A percentile compares a stretch with the other conserved stretches of the same genome.
These are phyloP conservation scores for Naganishia randhawae DNA, from an alignment of 768 basidiomycete species.

Conservation along the genomic window DNA sequence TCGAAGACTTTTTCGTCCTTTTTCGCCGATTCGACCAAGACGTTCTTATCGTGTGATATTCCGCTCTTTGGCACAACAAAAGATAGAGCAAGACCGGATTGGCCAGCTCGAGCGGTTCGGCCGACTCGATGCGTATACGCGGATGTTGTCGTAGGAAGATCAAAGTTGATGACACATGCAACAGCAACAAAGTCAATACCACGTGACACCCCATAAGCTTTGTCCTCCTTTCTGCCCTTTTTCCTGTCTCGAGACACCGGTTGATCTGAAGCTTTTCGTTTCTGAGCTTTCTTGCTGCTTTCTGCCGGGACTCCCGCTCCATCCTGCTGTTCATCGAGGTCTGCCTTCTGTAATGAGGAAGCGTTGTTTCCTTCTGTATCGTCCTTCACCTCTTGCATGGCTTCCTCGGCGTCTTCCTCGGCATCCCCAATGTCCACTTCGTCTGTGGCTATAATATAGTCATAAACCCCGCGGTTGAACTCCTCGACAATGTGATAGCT, in stretches of 20 bases:
- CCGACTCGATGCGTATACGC: slow-evolving; percentile 95
- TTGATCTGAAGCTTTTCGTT: slow-evolving; percentile 28
- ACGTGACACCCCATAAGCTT: slow-evolving; percentile 88
- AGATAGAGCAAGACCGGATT: slow-evolving; percentile 84
- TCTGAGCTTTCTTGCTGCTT: slow-evolving; percentile 27
- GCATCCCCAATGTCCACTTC: slow-evolving; percentile 64
- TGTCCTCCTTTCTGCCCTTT: slow-evolving; percentile 53
- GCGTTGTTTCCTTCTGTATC: slow-evolving; percentile 17
- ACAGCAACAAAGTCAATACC: slow-evolving; percentile 97
- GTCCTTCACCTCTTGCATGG: slow-evolving; percentile 32
- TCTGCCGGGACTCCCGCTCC: slow-evolving; percentile 28
- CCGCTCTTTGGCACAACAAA: slow-evolving; percentile 63
- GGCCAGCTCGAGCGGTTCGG: slow-evolving; percentile 91
- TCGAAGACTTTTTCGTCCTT: slow-evolving; percentile 72
- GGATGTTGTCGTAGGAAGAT: slow-evolving; percentile 79
- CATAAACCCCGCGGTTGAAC: slow-evolving; percentile 96
- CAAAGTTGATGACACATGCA: slow-evolving; percentile 95
- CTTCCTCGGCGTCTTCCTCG: slow-evolving; percentile 51
- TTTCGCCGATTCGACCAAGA: slow-evolving; percentile 68
- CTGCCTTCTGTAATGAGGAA: slow-evolving; percentile 26
- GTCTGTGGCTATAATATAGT: slow-evolving; percentile 97
- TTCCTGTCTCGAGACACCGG: slow-evolving; percentile 22
- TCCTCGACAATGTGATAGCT: slow-evolving; percentile 97
- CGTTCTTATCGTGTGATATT: slow-evolving; percentile 55
- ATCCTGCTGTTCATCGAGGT: slow-evolving; percentile 49